These are phyloP conservation scores for Vitis labrusca DNA, from an alignment of 164 flowering plant genomes.

Conservation along the genomic window DNA sequence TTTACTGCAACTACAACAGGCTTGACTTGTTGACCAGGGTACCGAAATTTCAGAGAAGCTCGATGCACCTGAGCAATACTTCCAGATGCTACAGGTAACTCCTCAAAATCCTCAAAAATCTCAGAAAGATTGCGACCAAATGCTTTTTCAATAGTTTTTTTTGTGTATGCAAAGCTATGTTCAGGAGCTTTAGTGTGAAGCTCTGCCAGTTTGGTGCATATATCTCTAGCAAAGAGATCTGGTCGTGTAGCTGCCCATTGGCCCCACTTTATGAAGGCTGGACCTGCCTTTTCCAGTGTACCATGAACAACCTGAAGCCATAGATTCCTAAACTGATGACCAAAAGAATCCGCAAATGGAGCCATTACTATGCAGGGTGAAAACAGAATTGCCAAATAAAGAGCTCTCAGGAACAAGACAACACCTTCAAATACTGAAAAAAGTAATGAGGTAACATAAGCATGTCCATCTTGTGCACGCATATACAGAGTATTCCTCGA, in stretches of 20 bases:
- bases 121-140: constrained; percentile 68
- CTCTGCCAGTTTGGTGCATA: constrained; percentile 61
- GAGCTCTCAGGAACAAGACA: constrained; percentile 49
- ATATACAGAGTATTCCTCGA: constrained; percentile 34
- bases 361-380: constrained; percentile 64
- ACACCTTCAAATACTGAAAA: constrained; percentile 49
- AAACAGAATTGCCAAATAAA: constrained; percentile 60
- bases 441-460: constrained; percentile 40
- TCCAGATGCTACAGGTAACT: constrained; percentile 83
- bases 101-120: constrained; percentile 77
- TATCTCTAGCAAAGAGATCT: constrained; percentile 73
- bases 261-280: constrained; percentile 92
- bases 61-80: constrained; percentile 87
- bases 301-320: constrained; percentile 60
- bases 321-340: constrained; percentile 46
- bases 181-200: constrained; percentile 77
- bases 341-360: constrained; percentile 62
- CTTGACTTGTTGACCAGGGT: constrained; percentile 51
- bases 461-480: constrained; percentile 58
- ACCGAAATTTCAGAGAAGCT: constrained; percentile 57
- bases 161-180: constrained; percentile 63
- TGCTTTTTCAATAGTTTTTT: constrained; percentile 62
- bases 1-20: constrained; percentile 82
- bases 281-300: constrained; percentile 79
- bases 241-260: constrained; percentile 92